Evolutionary conservation across 176 grass and related monocot genomes (phyloP).

Genomic region (Oryza officinalis): DNA sequence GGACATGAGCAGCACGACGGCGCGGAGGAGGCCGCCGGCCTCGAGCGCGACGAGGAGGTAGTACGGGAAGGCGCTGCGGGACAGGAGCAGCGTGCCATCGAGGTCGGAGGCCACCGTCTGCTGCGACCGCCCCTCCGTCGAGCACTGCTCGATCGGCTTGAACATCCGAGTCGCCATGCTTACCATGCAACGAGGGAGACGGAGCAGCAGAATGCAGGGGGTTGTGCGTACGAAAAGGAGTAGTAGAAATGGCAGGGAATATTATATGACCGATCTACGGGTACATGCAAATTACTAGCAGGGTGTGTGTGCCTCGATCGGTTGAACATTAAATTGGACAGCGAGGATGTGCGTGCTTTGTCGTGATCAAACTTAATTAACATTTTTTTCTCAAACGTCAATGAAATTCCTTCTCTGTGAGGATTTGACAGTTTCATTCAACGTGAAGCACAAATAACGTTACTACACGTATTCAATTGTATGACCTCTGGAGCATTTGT

Average conservation of each 20-base stretch:
- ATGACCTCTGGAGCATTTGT: too few relatives aligned
- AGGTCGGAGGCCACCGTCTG: conserved; percentile 80
- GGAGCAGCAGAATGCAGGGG: not conserved
- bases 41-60: conserved; percentile 83
- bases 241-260: conserved; percentile 3
- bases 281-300: not conserved
- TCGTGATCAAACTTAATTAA: not conserved
- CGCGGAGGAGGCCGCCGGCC: conserved; percentile 70
- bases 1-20: conserved; percentile 46
- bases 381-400: not conserved
- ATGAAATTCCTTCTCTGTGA: not conserved
- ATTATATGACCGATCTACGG: conserved; percentile 12
- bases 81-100: conserved; percentile 80
- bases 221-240: not conserved
- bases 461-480: not conserved
- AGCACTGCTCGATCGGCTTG: conserved; percentile 55
- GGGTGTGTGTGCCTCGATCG: not conserved
- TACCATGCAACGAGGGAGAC: not conserved
- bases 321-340: not conserved
- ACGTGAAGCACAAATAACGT: not conserved
- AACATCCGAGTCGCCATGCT: conserved; percentile 50
- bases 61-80: conserved; percentile 80
- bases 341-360: not conserved
- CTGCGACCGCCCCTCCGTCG: conserved; percentile 46
- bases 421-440: not conserved